Percentiles rank a stretch among this genome's conserved stretches.
Conservation (phyloP, 2,329 filamentous ascomycete species). For the Trichoderma brevicompactum region DNA sequence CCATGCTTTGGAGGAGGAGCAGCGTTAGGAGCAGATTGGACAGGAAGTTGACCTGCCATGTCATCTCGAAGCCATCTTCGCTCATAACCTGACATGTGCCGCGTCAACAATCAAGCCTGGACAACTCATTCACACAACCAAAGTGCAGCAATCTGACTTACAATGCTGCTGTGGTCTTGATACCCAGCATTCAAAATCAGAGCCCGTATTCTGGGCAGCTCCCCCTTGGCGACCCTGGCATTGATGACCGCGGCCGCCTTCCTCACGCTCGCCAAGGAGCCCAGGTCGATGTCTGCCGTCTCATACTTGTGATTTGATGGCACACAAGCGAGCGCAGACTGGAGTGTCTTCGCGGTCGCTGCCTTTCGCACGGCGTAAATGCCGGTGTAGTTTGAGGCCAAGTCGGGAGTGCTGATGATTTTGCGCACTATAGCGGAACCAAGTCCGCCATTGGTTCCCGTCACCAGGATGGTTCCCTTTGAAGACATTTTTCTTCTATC, state of each 20-base stretch:
- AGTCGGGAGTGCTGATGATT: constrained; percentile 37
- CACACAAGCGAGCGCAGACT: constrained; percentile 34
- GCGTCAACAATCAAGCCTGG: not conserved
- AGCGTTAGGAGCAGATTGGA: constrained; percentile 40
- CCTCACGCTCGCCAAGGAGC: constrained; percentile 38
- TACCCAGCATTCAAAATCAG: constrained; percentile 46
- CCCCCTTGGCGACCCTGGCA: constrained; percentile 37
- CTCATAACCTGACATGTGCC: constrained; percentile 35
- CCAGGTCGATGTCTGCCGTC: constrained; percentile 41
- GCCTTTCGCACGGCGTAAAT: constrained; percentile 45
- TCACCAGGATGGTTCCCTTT: constrained; percentile 43
- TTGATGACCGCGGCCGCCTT: constrained; percentile 39
- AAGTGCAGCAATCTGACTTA: constrained; percentile 28
- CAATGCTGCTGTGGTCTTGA: constrained; percentile 36
- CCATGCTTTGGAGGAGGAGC: constrained; percentile 42
- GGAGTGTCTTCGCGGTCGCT: constrained; percentile 39
- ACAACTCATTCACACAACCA: not conserved
- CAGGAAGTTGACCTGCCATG: constrained; percentile 43
- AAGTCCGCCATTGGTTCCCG: constrained; percentile 47
- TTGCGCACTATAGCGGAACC: constrained; percentile 42
- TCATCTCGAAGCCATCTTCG: constrained; percentile 40
- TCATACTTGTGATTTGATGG: constrained; percentile 39
- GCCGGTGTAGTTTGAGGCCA: constrained; percentile 42
- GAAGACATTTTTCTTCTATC: constrained; percentile 22
- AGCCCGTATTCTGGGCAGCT: constrained; percentile 45